phyloP scores from a whole-genome alignment of 345 rosid species.

The Barbarea vulgaris region DNA sequence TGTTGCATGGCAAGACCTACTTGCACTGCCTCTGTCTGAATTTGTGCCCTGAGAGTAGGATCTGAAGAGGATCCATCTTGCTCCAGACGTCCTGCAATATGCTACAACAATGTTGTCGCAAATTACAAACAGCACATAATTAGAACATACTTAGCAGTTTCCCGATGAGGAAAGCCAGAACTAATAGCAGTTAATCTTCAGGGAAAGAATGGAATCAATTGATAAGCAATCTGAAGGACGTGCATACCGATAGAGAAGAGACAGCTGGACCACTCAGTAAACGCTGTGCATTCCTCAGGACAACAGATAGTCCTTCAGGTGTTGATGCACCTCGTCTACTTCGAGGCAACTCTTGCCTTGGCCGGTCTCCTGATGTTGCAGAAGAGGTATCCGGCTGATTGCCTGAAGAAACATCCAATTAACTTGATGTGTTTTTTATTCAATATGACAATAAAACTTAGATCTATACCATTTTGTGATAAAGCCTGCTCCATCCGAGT shows the following conservation, averaged over 20 bases:
- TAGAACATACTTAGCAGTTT: constrained; percentile 37
- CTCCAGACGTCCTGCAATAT: constrained; percentile 81
- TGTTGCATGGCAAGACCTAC: constrained; percentile 83
- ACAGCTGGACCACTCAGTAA: constrained; percentile 62
- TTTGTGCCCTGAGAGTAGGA: constrained; percentile 59
- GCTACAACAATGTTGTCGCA: constrained; percentile 75
- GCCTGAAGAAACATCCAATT: constrained; percentile 51
- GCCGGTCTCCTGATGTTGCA: constrained; percentile 40
- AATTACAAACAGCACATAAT: constrained; percentile 46
- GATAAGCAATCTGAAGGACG: constrained; percentile 12
- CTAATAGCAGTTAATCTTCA: neutral
- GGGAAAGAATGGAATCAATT: neutral
- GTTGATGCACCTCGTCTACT: constrained; percentile 59
- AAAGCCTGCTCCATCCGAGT: constrained; percentile 68
- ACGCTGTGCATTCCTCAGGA: constrained; percentile 63
- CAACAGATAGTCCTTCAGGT: constrained; percentile 63
- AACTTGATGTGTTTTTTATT: constrained; percentile 10
- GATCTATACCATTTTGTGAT: constrained; percentile 61
- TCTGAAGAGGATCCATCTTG: constrained; percentile 73
- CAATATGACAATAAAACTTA: constrained; percentile 9
- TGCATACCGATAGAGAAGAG: constrained; percentile 69
- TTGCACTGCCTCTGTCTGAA: constrained; percentile 75
- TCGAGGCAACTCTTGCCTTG: constrained; percentile 55
- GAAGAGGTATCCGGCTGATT: constrained; percentile 52
- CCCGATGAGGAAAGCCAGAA: neutral